Evolutionary conservation across 192 early-diverging fungal genomes (phyloP), one percentile per base, ranked within the genome.

Genomic region (Geranomyces michiganensis): DNA sequence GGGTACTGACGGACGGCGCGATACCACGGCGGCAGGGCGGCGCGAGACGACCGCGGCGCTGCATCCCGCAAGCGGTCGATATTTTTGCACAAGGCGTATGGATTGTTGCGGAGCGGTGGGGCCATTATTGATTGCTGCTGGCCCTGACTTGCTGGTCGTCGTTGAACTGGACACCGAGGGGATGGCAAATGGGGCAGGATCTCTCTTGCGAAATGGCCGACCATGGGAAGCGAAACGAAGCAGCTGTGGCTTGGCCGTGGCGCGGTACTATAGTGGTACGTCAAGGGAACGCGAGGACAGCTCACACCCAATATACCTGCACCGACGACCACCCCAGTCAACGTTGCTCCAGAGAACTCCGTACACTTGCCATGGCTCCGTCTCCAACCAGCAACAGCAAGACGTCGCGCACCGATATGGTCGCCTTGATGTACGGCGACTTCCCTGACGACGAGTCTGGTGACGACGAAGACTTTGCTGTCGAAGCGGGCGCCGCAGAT

Each of bases 71-170:
- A 43, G 0, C 67, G 56, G 33, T 68, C 48, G 41, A 69, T 44
- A 59, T 75, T 75, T 36, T 75, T 24, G 24, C 36, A 32, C 36
- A 75, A 66, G 12, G 73, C 55, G 32, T 69, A 69, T 21, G 73
- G 66, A 48, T 75, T 75, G 66, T 69, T 67, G 19, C 61, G 56
- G 24, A 75, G 51, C 44, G 63, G 62, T 51, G 71, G 62, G 17
- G 71, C 70, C 70, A 71, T 71, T 41, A 10, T 41, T 41, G 36
- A n/a, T n/a, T n/a, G n/a, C n/a, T n/a, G n/a, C n/a, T n/a, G n/a
- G n/a, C n/a, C n/a, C n/a, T n/a, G n/a, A n/a, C n/a, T n/a, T n/a
- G n/a, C n/a, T n/a, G n/a, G n/a, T n/a, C n/a, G n/a, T n/a, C n/a
- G n/a, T n/a, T n/a, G n/a, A n/a, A n/a, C n/a, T n/a, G n/a, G n/a